A percentile compares a stretch with the other conserved stretches of the same genome.
These are phyloP conservation scores for Cladosporium oxysporum DNA, from an alignment of 2,329 filamentous ascomycete genomes.

Conservation along the genomic window DNA sequence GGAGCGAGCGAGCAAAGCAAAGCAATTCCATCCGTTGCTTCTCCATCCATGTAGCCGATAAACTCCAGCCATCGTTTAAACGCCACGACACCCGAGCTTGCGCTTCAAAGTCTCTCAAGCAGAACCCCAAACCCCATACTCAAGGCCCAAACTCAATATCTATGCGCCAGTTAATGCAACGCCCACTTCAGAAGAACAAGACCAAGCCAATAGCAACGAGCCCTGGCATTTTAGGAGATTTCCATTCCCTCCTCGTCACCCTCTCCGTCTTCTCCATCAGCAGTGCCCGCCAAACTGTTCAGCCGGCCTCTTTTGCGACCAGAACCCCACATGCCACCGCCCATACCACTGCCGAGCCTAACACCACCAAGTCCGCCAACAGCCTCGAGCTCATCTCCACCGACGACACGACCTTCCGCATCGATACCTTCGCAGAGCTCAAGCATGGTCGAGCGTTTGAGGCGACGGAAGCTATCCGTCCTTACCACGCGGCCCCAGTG, in stretches of 20 bases:
- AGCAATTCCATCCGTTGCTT: not conserved
- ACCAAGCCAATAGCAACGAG: not conserved
- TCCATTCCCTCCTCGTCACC: conserved; percentile 38
- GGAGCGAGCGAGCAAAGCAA: not conserved
- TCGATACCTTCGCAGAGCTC: conserved; percentile 94
- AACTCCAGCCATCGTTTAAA: not conserved
- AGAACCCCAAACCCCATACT: not conserved
- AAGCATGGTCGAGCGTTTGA: conserved; percentile 78
- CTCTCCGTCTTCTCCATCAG: conserved; percentile 42
- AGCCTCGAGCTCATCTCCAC: conserved; percentile 77
- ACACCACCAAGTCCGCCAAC: conserved; percentile 56
- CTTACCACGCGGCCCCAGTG: conserved; percentile 95
- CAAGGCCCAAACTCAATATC: not conserved
- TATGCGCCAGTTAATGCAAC: not conserved
- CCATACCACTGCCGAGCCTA: conserved; percentile 45
- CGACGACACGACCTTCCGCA: conserved; percentile 85
- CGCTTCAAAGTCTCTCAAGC: not conserved
- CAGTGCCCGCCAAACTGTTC: conserved; percentile 45
- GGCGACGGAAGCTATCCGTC: conserved; percentile 78
- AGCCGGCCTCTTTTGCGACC: conserved; percentile 48
- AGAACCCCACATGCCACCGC: conserved; percentile 28
- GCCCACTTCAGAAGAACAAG: not conserved
- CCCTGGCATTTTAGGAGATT: conserved; percentile 23
- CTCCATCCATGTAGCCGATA: not conserved
- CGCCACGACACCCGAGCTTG: not conserved